Evolutionary conservation across 495 filamentous ascomycete genomes (phyloP).

Genomic region (Cercophora samala): DNA sequence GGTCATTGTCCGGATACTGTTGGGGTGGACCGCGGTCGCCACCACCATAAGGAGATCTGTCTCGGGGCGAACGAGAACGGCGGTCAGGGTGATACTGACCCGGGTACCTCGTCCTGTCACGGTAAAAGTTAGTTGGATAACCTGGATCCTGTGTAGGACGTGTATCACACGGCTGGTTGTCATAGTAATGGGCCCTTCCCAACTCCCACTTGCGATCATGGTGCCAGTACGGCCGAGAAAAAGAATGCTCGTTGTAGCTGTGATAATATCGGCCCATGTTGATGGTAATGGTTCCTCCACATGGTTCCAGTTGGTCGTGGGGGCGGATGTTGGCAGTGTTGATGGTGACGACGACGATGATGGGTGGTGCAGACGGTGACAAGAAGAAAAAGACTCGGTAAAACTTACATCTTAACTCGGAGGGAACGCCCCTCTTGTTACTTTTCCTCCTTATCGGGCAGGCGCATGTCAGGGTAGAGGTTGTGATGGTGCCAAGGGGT

Average conservation of each 20-base stretch:
- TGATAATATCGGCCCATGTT: background rate
- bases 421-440: slow-evolving; percentile 4
- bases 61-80: slow-evolving; percentile 53
- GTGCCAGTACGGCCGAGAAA: background rate
- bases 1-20: slow-evolving; percentile 49
- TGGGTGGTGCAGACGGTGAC: background rate
- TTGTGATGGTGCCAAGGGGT: background rate
- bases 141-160: background rate
- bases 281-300: background rate
- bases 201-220: background rate
- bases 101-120: slow-evolving; percentile 45
- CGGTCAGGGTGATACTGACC: slow-evolving; percentile 47
- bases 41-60: slow-evolving; percentile 56
- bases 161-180: background rate
- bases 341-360: background rate
- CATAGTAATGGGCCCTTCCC: background rate
- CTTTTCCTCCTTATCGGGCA: background rate
- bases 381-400: background rate
- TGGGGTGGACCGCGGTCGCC: slow-evolving; percentile 24
- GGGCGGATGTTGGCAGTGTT: background rate
- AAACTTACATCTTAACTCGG: slow-evolving; percentile 1
- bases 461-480: background rate
- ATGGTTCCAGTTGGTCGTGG: too few relatives aligned
- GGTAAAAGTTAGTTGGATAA: slow-evolving; percentile 22
- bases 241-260: background rate